Base-by-base conservation (phyloP, 1,284 basidiomycete genomes). In the Sphaerobolus stellatus region DNA sequence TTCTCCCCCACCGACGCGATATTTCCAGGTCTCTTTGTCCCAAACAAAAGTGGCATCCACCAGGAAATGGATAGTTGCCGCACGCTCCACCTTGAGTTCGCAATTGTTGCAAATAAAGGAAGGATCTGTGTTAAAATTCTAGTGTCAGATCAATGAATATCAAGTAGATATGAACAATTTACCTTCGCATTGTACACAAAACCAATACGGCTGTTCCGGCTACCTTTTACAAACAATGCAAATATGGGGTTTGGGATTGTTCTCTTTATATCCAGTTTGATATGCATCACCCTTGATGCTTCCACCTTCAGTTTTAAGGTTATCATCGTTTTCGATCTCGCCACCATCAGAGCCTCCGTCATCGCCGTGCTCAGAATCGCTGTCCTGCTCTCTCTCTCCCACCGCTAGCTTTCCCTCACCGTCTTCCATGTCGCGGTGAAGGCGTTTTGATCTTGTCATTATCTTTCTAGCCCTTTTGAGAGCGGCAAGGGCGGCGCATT, bases 161-260 rank as follows among this genome's bases (percentile, higher is more conserved):
- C 31, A 49, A 36, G 4, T 16, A 24, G 36, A 41, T n/a, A 52
- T 58, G 45, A 49, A 14, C 14, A 48, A 50, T 58, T 20, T 25
- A 56, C 59, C 61, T 1, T 45, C 54, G 27, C 68, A 68, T 33
- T 64, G 58, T 7, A 65, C 59, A 45, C 68, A 71, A 46, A 62
- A 66, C 63, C 64, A 67, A 40, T 61, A 66, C 4, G 65, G 63
- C 27, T 56, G 57, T 0, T 57, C 30, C 5, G 66, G 48, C 1
- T 36, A 29, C 27, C 59, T 52, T 9, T 13, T 22, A 46, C 44
- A 46, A 27, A 6, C 9, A 27, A 9, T 28, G 27, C 44, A 46
- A 9, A 9, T 14, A n/a, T n/a, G n/a, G n/a, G n/a, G n/a, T n/a
- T n/a, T 28, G 44, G 44, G n/a, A 7, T 22, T 18, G 40, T 8